Evolutionary conservation across 495 filamentous ascomycete species (phyloP).

Genomic region (Penicillium flavigenum): DNA sequence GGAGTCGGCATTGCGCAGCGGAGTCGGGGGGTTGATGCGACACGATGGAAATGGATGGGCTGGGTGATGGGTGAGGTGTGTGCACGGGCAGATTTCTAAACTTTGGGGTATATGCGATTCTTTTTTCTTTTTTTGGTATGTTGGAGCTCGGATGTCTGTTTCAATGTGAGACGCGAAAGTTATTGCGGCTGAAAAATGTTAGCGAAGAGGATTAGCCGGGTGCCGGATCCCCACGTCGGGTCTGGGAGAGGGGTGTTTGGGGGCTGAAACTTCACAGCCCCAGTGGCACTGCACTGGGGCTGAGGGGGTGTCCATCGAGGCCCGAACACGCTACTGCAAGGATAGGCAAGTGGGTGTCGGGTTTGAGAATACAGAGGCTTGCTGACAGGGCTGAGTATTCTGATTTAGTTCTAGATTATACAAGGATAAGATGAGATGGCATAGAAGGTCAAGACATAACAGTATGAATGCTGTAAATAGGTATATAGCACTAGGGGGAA

Average conservation of each 20-base stretch:
- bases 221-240: background rate
- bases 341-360: background rate
- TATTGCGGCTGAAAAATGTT: conserved; percentile 6
- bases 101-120: background rate
- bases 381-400: background rate
- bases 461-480: conserved; percentile 8
- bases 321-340: background rate
- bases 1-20: background rate
- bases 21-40: background rate
- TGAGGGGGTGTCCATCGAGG: background rate
- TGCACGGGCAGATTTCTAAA: background rate
- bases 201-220: background rate
- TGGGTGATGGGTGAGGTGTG: background rate
- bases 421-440: background rate
- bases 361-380: background rate
- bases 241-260: background rate
- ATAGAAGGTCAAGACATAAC: background rate
- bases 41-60: background rate
- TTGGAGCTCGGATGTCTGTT: background rate
- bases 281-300: background rate
- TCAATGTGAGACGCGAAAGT: background rate
- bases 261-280: conserved; percentile 5
- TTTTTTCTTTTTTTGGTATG: background rate
- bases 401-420: background rate
- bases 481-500: conserved; percentile 8